Evolutionary conservation across 2,329 filamentous ascomycete species (phyloP).

Genomic region (Aureobasidium melanogenum): DNA sequence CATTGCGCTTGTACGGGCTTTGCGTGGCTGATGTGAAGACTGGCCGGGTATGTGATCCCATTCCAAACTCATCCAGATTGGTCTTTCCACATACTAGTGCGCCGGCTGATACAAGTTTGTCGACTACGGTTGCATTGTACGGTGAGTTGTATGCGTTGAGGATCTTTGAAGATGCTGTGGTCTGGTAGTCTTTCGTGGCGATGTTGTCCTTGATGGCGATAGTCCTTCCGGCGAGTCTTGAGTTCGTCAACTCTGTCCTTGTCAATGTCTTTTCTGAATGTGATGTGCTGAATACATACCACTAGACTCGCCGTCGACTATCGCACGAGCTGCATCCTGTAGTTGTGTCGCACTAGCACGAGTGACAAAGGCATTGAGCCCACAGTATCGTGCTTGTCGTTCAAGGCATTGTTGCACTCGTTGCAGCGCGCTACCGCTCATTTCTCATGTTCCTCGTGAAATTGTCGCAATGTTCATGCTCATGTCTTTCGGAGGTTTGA

Average conservation of each 20-base stretch:
- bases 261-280: not conserved
- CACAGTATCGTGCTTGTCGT: not conserved
- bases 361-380: conserved; percentile 13
- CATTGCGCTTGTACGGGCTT: conserved; percentile 35
- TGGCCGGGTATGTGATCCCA: conserved; percentile 73
- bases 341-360: conserved; percentile 1
- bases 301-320: not conserved
- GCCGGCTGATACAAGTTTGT: conserved; percentile 54
- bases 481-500: not conserved
- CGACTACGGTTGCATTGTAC: conserved; percentile 73
- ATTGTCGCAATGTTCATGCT: not conserved
- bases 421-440: conserved; percentile 3
- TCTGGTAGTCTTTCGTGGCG: conserved; percentile 39
- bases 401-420: conserved; percentile 9
- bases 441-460: conserved; percentile 5
- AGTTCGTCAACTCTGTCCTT: not conserved
- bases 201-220: conserved; percentile 46
- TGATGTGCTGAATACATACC: not conserved
- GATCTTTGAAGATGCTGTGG: conserved; percentile 75
- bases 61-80: conserved; percentile 93
- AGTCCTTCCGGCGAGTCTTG: conserved; percentile 24
- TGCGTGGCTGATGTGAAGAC: conserved; percentile 59
- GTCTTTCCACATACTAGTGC: conserved; percentile 66
- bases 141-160: conserved; percentile 62
- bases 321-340: not conserved